Conservation (phyloP, 305 asterid genomes). For the Plantago rigida region DNA sequence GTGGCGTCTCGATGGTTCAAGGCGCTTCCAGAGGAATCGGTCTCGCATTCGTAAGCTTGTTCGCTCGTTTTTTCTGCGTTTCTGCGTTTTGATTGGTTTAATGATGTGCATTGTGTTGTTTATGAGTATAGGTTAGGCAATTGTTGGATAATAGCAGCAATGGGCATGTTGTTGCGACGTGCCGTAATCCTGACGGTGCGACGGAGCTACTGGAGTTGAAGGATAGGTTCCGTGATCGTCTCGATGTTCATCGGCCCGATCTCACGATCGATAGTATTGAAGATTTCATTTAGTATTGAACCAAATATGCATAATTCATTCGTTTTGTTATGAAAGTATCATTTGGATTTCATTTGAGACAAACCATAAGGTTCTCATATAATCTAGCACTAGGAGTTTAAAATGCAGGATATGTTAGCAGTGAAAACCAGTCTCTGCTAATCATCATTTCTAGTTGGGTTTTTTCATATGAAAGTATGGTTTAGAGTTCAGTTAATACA, state of each 20-base stretch:
- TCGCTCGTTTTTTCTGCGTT: background rate
- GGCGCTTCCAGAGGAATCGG: conserved; percentile 97
- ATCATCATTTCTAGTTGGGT: too few relatives aligned
- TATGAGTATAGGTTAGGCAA: conserved; percentile 53
- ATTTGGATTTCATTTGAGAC: too few relatives aligned
- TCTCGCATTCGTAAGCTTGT: conserved; percentile 62
- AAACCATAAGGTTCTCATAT: too few relatives aligned
- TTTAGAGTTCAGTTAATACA: too few relatives aligned
- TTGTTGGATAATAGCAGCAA: conserved; percentile 55
- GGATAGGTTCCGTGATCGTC: conserved; percentile 54
- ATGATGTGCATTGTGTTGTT: background rate
- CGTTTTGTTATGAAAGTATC: too few relatives aligned
- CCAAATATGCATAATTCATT: too few relatives aligned
- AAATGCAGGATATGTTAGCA: too few relatives aligned
- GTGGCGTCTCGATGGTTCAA: conserved; percentile 79
- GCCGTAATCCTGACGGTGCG: conserved; percentile 69
- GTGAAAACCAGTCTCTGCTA: too few relatives aligned
- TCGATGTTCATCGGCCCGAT: conserved; percentile 65
- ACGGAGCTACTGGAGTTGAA: conserved; percentile 57
- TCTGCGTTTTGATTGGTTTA: background rate
- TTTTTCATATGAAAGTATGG: too few relatives aligned
- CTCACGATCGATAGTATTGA: conserved; percentile 51
- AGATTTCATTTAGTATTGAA: too few relatives aligned
- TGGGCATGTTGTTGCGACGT: conserved; percentile 71
- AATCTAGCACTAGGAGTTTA: too few relatives aligned